A percentile compares a stretch with the other conserved stretches of the same genome.
These are phyloP conservation scores for Blastobotrys parvus DNA, from an alignment of 805 yeast genomes.

Conservation along the genomic window DNA sequence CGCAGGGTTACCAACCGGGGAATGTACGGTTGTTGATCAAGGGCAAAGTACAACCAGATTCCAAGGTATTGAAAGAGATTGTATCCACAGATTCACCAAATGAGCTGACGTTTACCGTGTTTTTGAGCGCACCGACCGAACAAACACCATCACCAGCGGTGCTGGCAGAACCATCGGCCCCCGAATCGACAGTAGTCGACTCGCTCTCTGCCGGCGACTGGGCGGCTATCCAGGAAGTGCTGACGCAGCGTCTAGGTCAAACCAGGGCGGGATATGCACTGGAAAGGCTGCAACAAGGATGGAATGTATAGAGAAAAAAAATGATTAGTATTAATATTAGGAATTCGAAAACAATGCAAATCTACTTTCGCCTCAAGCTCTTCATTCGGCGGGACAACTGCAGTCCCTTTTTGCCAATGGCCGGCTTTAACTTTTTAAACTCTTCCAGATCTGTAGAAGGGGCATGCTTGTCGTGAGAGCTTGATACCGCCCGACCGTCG, in stretches of 20 bases:
- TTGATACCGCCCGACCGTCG: not conserved
- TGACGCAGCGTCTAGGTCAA: slow-evolving; percentile 1
- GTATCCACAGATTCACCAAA: slow-evolving; percentile 9
- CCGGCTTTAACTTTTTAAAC: slow-evolving; percentile 8
- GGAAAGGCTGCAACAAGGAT: not conserved
- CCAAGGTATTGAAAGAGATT: slow-evolving; percentile 26
- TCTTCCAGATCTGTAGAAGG: slow-evolving; percentile 14
- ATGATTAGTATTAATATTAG: not conserved
- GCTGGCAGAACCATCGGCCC: not conserved
- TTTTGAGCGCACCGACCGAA: slow-evolving; percentile 27
- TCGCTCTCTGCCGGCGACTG: not conserved
- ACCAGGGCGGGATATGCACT: not conserved
- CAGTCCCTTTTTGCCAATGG: slow-evolving; percentile 4
- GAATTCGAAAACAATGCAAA: not conserved
- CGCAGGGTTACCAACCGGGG: not conserved
- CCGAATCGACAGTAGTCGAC: not conserved
- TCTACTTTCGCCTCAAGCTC: slow-evolving; percentile 7
- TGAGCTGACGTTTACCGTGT: slow-evolving; percentile 35
- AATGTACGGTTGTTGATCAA: slow-evolving; percentile 46
- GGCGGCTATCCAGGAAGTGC: slow-evolving; percentile 1
- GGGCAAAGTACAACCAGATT: slow-evolving; percentile 55
- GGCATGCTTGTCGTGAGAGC: too few species aligned
- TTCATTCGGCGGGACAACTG: slow-evolving; percentile 8
- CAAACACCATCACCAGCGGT: not conserved
- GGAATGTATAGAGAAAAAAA: not conserved